Conservation (phyloP, 768 basidiomycete species). For the Amylocystis lapponica region DNA sequence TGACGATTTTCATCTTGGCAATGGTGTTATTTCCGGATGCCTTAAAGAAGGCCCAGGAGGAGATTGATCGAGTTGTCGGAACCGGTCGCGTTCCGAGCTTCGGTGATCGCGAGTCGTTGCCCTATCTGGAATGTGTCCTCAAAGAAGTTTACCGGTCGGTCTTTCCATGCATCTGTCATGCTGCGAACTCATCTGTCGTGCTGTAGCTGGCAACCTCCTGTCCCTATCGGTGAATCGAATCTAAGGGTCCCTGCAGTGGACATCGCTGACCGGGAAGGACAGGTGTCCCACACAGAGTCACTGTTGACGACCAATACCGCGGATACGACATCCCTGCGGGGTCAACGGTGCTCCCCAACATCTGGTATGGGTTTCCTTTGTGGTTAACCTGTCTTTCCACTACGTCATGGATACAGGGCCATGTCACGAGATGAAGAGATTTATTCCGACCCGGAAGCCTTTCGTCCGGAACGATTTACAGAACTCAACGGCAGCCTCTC, state of each 20-base stretch:
- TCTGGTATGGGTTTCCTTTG: slow-evolving; percentile 16
- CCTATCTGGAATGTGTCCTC: slow-evolving; percentile 27
- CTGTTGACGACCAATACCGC: slow-evolving; percentile 24
- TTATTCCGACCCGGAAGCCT: slow-evolving; percentile 11
- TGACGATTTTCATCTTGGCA: slow-evolving; percentile 36
- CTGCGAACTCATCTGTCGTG: neutral
- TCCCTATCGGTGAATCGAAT: neutral
- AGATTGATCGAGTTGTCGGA: slow-evolving; percentile 39
- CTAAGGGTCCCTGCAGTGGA: neutral
- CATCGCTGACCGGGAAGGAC: neutral
- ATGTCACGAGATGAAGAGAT: slow-evolving; percentile 3
- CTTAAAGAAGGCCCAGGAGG: slow-evolving; percentile 34
- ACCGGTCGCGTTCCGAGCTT: slow-evolving; percentile 33
- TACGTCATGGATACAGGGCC: slow-evolving; percentile 1
- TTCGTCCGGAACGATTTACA: slow-evolving; percentile 16
- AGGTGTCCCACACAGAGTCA: slow-evolving; percentile 24
- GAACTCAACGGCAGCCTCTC: slow-evolving; percentile 1
- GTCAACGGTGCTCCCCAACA: slow-evolving; percentile 26
- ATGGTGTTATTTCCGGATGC: slow-evolving; percentile 35
- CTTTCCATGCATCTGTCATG: no score
- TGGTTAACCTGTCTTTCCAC: neutral
- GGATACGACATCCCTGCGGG: slow-evolving; percentile 29
- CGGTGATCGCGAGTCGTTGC: slow-evolving; percentile 34
- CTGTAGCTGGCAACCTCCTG: no score
- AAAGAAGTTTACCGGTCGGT: slow-evolving; percentile 16